Percentiles rank a stretch among this genome's conserved stretches.
These are phyloP conservation scores for Yamadazyma friedrichii DNA, from an alignment of 1,139 yeast species.

Conservation along the genomic window DNA sequence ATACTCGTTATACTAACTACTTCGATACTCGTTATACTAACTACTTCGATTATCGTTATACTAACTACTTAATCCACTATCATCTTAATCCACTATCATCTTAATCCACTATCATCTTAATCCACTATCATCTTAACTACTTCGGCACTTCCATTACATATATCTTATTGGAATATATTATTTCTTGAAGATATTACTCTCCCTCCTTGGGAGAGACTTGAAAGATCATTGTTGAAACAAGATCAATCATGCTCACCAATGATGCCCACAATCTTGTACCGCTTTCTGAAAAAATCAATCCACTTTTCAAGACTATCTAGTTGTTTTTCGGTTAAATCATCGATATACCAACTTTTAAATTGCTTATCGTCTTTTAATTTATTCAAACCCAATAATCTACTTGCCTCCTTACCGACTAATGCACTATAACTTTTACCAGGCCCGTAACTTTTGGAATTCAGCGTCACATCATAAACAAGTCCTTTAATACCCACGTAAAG, in stretches of 20 bases:
- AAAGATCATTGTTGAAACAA: no score
- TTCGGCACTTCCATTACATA: no score
- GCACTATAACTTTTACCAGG: slow-evolving; percentile 72
- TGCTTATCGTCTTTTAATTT: slow-evolving; percentile 28
- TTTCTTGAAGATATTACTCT: no score
- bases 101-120: no score
- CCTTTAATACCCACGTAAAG: slow-evolving; percentile 78
- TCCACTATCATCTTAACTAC: no score
- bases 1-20: no score
- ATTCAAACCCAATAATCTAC: slow-evolving; percentile 60
- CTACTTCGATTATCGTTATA: no score
- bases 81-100: no score
- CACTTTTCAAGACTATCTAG: slow-evolving; percentile 53
- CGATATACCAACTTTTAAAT: slow-evolving; percentile 45
- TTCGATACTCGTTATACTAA: no score
- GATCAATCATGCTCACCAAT: slow-evolving; percentile 26
- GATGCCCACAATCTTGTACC: slow-evolving; percentile 42
- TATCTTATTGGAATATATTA: no score
- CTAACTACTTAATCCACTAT: no score
- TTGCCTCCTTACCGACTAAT: slow-evolving; percentile 76
- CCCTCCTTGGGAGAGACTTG: no score
- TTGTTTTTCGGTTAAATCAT: slow-evolving; percentile 50
- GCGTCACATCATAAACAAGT: slow-evolving; percentile 71
- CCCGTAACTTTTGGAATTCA: slow-evolving; percentile 66
- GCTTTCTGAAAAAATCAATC: slow-evolving; percentile 53